Base-by-base conservation (phyloP, 1,284 basidiomycete species). In the Ustilago shanxiensis region DNA sequence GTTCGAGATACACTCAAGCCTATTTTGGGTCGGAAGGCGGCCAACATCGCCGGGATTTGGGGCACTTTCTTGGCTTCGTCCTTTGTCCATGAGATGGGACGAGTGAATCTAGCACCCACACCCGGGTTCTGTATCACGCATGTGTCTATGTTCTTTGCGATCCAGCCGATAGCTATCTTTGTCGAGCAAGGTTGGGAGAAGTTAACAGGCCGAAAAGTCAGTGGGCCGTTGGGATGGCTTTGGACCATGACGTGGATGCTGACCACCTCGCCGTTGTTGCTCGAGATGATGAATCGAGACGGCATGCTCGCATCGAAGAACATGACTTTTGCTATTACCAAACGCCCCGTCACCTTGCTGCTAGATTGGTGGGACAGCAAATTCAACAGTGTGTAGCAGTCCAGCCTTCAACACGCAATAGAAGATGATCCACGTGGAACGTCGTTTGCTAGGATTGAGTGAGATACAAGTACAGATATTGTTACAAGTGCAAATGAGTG, bases 31-130 rank as follows among this genome's bases (percentile, higher is more conserved):
- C 35, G 52, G 31, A 33, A 44, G 0, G 20, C 56, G 3, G 72
- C 66, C 11, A 44, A 56, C 26, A 47, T 51, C 5, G 60, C 69
- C 1, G 77, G 50, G 1, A 60, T 73, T 8, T 53, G 59, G 16
- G 69, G 66, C 4, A 52, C 64, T 1, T 79, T 79, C 22, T 8
- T 66, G 14, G 55, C 50, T n/a, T 79, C 77, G 9, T 70, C 62
- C 18, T 33, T 72, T 14, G 9, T 79, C 9, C 77, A 79, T 44
- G 70, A 79, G 1, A 14, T 66, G 3, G 77, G 72, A 9, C 44
- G 66, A 8, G 37, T 56, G 16, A 58, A 70, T 10, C 49, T 76
- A 55, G 31, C 47, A 7, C 64, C 54, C 0, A 22, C 22, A 1
- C 66, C 62, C 6, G 49, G 56, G 0, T 64, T 54, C 6, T 29